phyloP scores from a whole-genome alignment of 2,329 filamentous ascomycete species.

The Fusarium newnesense region DNA sequence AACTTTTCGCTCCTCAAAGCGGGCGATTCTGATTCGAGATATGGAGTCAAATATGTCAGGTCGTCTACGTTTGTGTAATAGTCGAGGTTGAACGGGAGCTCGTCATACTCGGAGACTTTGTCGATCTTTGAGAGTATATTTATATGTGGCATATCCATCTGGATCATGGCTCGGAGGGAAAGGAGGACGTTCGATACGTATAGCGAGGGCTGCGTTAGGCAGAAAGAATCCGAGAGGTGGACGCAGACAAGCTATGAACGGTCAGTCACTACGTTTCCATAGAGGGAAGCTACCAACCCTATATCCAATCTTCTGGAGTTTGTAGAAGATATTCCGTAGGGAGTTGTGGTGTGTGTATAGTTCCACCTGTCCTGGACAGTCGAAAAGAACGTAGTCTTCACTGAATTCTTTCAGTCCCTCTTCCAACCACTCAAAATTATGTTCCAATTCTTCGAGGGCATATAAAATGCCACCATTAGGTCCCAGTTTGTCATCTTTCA shows the following conservation, averaged over 20 bases:
- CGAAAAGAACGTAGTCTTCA: conserved; percentile 94
- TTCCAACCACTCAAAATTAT: conserved; percentile 93
- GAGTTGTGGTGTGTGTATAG: conserved; percentile 96
- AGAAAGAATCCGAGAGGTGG: conserved; percentile 94
- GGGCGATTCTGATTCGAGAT: conserved; percentile 82
- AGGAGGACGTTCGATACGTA: conserved; percentile 96
- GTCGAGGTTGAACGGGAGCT: conserved; percentile 93
- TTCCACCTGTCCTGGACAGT: conserved; percentile 97
- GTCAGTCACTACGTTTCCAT: conserved; percentile 25
- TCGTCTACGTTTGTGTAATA: conserved; percentile 99
- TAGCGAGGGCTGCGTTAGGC: conserved; percentile 89
- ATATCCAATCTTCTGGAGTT: conserved; percentile 89
- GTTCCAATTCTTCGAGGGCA: conserved; percentile 92
- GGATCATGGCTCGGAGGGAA: conserved; percentile 94
- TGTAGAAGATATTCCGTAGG: conserved; percentile 89
- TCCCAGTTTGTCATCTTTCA: conserved; percentile 88
- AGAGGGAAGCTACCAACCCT: conserved; percentile 70
- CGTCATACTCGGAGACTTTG: conserved; percentile 85
- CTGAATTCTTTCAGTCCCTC: conserved; percentile 80
- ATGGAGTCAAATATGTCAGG: conserved; percentile 82
- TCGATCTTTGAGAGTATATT: conserved; percentile 99
- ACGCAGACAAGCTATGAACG: conserved; percentile 82
- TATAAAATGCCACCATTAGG: conserved; percentile 94
- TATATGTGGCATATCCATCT: conserved; percentile 95
- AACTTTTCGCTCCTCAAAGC: conserved; percentile 79